Base-by-base conservation (phyloP, 495 filamentous ascomycete genomes). In the Aspergillus kassunensis region DNA sequence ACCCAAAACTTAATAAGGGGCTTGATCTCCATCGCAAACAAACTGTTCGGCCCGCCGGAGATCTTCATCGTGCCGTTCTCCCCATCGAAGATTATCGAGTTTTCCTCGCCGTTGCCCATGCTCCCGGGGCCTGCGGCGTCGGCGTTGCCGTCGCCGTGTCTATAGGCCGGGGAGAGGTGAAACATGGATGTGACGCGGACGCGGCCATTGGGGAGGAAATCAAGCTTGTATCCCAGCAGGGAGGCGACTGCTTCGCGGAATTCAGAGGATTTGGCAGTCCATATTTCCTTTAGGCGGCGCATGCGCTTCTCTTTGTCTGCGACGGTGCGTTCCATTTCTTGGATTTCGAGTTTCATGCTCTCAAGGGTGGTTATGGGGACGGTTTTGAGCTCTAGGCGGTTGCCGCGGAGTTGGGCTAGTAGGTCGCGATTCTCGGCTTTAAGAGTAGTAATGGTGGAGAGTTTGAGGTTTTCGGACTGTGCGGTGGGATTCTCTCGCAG, bases 1-100 rank as follows among this genome's bases (percentile, higher is more conserved):
- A 96, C 91, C 93, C 93, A 98, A 68, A 95, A 96, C 62, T 86
- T 81, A 59, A 96, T 89, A 42, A 89, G 78, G 46, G 86, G 85
- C 57, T 79, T 81, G 27, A 97, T 93, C 68, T 90, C 84, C 53
- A 80, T 72, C 20, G 90, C 92, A 69, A 98, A 98, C 23, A 78
- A 77, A 60, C 87, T 91, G 59, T 89, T 81, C 4, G 90, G 89
- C 0, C 93, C 93, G 5, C 93, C 93, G 13, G 84, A 86, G 52
- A 97, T 86, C 75, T 97, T 97, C 93, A 98, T 98, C 19, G 89
- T 96, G 21, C 93, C 83, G 54, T 87, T 86, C 68, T 97, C 92
- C 19, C 92, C 95, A 71, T 99, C 93, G 69, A 99, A 97, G 1
- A 96, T 82, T 53, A 99, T 95, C 41, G 85, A 90, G 55, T 92